Base-by-base conservation (phyloP, 2,329 filamentous ascomycete genomes). In the Aspergillus ustus region DNA sequence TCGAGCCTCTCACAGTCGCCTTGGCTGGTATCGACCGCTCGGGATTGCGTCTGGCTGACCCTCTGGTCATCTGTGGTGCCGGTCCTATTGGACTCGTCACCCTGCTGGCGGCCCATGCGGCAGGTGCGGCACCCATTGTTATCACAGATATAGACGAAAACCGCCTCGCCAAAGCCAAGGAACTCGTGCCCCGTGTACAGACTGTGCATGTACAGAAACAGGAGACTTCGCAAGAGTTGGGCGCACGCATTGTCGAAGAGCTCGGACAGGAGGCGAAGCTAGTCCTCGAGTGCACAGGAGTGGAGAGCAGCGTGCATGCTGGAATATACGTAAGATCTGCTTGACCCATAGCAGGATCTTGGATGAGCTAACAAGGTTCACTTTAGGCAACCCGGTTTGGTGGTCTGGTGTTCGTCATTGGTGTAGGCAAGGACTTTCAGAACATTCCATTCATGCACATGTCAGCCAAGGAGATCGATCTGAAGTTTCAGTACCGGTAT, bases 391-490 rank as follows among this genome's bases (percentile, higher is more conserved):
- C 64, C 2, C 64, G 63, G 1, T 67, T 67, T 46, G 64, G 65
- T 34, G 66, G 66, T 34, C 61, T 57, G 4, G 65, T 66, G 9
- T 67, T 68, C 28, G 66, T 68, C 5, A 67, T 64, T 25, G 65
- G 66, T 3, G 63, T 68, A 15, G 65, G 66, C 2, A 68, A 67
- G 19, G 65, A 67, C 50, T 67, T 68, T 55, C 66, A 66, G 37
- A 66, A 63, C 11, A 66, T 68, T 20, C 66, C 66, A 0, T 68
- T 68, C 40, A 67, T 67, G 66, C 66, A 67, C 48, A 63, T 68
- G 54, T 67, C 65, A 1, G 60, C 65, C 13, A 63, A 61, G 29
- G 65, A 68, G 48, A 68, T 68, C 17, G 62, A 68, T 29, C 52
- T 68, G 31, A 53, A 59, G 11, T 66, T 67, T 56, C 65, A 67